Base-by-base conservation (phyloP, 495 filamentous ascomycete species). In the Cryomyces minteri region DNA sequence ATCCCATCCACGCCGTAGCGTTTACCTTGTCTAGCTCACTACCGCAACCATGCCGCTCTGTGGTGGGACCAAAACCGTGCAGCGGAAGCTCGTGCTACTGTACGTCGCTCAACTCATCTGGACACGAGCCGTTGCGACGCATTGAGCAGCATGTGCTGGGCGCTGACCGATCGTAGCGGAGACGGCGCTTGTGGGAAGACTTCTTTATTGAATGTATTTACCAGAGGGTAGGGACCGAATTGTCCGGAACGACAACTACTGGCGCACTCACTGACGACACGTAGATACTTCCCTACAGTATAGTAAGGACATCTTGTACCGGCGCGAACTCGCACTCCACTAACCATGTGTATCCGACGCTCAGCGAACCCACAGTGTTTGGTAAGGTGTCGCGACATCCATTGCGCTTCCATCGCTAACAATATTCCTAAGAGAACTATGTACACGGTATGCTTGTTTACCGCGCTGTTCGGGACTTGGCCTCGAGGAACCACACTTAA, bases 111-210 rank as follows among this genome's bases (percentile, higher is more conserved):
- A 28, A 28, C n/a, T 28, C 14, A 33, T 11, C 10, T 8, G 1
- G 49, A 44, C 18, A 25, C 18, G 18, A 25, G 18, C 18, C 18
- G 18, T 25, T 25, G 18, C 18, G 2, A 25, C 18, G 18, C 18
- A 25, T 25, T 25, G 18, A 25, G 18, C 18, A 25, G 25, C n/a
- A 31, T n/a, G 37, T 28, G 41, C 31, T 38, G 7, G 33, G 31
- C 18, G 32, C 48, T 48, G 41, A 49, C 51, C 10, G 36, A 46
- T n/a, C 18, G 54, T 54, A 92, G 84, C 61, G 90, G 90, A 53
- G 90, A 98, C 63, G 90, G 90, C 70, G 90, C 90, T 51, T 94
- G 84, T 62, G 90, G 90, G 57, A 98, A 98, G 70, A 98, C 90
- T 43, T 95, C 88, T 40, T 68, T 95, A 50, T 63, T 98, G 62